A percentile compares a stretch with the other conserved stretches of the same genome.
Conservation (phyloP, 1,139 yeast species). For the Sugiyamaella sp. region DNA sequence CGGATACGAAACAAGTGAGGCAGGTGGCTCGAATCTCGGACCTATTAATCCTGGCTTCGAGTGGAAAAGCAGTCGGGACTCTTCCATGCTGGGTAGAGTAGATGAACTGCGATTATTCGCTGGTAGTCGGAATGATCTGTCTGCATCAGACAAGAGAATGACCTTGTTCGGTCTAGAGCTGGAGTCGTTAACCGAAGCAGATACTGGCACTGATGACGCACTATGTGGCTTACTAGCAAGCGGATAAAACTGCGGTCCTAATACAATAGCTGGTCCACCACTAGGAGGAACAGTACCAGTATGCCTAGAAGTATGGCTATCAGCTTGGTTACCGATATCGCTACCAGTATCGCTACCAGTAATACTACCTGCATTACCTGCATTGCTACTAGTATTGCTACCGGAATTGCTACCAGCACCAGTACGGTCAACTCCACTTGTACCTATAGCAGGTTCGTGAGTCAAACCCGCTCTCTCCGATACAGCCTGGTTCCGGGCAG, state of each 20-base stretch:
- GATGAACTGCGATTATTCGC: background rate
- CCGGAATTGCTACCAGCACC: no score
- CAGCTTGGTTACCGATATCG: background rate
- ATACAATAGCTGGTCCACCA: background rate
- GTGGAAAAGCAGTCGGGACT: background rate
- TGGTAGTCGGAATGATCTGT: background rate
- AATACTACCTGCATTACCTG: background rate
- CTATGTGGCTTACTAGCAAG: background rate
- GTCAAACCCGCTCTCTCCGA: no score
- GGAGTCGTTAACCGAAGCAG: background rate
- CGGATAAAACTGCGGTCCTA: background rate
- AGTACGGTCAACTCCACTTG: no score
- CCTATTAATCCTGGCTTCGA: constrained; percentile 27
- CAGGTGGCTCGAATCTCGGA: constrained; percentile 25
- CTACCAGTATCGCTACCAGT: background rate
- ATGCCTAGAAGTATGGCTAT: background rate
- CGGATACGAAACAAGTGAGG: constrained; percentile 6
- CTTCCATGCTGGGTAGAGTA: background rate
- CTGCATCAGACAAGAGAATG: background rate
- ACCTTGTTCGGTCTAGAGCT: constrained; percentile 8
- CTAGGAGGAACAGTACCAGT: background rate
- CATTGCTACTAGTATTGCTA: background rate
- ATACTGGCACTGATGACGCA: background rate
- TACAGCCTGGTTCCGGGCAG: no score
- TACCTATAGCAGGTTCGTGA: no score